These are phyloP conservation scores for Hypoxylon sp. DNA, from an alignment of 2,329 filamentous ascomycete species.

Conservation along the genomic window DNA sequence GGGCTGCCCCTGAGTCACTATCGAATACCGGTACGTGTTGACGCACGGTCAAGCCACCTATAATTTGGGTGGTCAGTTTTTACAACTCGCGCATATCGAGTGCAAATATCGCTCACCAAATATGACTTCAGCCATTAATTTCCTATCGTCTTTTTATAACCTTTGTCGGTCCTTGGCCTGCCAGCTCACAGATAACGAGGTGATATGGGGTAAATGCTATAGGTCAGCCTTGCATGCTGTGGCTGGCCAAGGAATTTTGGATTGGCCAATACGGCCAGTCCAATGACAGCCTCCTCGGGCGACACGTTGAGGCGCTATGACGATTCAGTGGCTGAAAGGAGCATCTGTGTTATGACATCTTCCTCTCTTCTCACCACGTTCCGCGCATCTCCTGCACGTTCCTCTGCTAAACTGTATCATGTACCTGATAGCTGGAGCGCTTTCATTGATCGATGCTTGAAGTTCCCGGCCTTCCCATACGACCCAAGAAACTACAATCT, in stretches of 20 bases:
- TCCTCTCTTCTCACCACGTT: no score
- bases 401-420: constrained; percentile 4
- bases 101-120: not conserved
- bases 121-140: not conserved
- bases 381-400: no score
- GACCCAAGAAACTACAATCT: not conserved
- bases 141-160: not conserved
- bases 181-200: not conserved
- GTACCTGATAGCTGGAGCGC: constrained; percentile 14
- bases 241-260: constrained; percentile 6
- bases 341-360: constrained; percentile 41
- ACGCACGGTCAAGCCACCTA: no score
- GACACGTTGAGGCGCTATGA: constrained; percentile 44
- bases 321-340: constrained; percentile 41
- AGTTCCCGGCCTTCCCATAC: not conserved
- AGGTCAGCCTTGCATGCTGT: constrained; percentile 32
- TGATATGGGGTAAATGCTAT: not conserved
- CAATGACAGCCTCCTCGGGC: constrained; percentile 38
- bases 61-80: not conserved
- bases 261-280: constrained; percentile 33
- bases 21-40: no score
- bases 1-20: no score
- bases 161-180: not conserved
- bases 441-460: constrained; percentile 8
- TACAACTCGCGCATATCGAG: not conserved